Evolutionary conservation across 345 rosid genomes (phyloP), one percentile per base, ranked within the genome.

Genomic region (Camelina neglecta): DNA sequence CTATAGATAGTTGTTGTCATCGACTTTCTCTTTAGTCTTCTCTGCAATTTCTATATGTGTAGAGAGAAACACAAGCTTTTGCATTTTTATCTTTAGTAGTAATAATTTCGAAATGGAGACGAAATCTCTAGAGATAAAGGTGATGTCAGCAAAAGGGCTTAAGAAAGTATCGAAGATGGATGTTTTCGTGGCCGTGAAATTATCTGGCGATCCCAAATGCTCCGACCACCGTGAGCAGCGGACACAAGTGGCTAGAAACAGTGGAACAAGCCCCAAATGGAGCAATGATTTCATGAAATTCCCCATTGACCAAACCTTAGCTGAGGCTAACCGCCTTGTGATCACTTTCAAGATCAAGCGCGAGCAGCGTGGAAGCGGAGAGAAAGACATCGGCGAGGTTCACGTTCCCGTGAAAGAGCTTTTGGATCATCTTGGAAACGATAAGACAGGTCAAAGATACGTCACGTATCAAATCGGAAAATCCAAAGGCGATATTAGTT

Each of bases 351-450:
- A 57, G 48, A 65, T 77, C 81, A 77, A 42, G 12, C 20, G 51
- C 49, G 73, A 72, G 67, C 72, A 57, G 57, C 67, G 49, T 42
- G 77, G 23, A 20, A 57, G 68, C 51, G 56, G 47, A 41, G 77
- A 78, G 36, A 51, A 60, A 60, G 81, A 78, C 53, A 72, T 72
- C 7, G 81, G 78, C 48, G 78, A 78, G 69, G 65, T 66, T 42
- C 77, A 78, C 10, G 77, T 78, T 29, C 73, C 50, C 18, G 65
- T 78, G 41, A 78, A 72, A 60, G 81, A 72, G 36, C 81, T 78
- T 53, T 23, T 67, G 42, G 81, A 72, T 66, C 81, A 78, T 65
- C 77, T 78, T 1, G 81, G 81, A 51, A 67, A 67, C 45, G 78
- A 78, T 4, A 78, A 78, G 8, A 24, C 60, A 47, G 81, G 81